Percentiles rank a stretch among this genome's conserved stretches.
Evolutionary conservation across 2,329 filamentous ascomycete genomes (phyloP).

Genomic region (Hypoxylon sp.): DNA sequence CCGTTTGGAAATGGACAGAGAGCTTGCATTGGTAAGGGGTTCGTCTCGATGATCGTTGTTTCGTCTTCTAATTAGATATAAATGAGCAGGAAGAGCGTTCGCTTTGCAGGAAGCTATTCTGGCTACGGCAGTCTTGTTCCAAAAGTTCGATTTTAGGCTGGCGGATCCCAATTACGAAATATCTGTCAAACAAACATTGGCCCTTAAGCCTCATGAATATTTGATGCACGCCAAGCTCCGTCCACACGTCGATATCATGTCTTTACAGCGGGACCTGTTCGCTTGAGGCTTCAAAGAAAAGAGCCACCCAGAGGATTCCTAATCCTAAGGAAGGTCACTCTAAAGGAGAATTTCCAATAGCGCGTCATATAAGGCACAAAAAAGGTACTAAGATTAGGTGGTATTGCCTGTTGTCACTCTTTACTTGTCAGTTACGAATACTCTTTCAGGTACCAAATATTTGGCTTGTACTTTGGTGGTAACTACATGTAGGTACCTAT

Average conservation of each 20-base stretch:
- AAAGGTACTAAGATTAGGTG: no score
- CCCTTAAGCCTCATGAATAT: neutral
- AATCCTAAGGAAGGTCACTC: no score
- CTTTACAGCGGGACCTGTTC: neutral
- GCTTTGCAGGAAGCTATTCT: neutral
- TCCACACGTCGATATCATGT: neutral
- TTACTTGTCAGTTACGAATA: no score
- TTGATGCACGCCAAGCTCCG: neutral
- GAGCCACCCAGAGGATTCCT: neutral
- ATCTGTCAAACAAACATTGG: neutral
- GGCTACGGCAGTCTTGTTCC: no score
- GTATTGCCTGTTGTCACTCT: no score
- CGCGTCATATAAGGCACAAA: no score
- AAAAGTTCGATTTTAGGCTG: neutral
- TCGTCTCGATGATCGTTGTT: neutral
- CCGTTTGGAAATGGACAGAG: neutral
- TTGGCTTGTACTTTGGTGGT: no score
- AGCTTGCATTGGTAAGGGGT: neutral
- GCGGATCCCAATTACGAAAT: neutral
- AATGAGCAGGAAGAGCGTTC: neutral
- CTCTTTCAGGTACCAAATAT: no score
- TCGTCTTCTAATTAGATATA: neutral
- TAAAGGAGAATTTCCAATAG: no score
- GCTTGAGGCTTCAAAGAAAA: conserved; percentile 2
- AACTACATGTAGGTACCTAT: no score